Evolutionary conservation across 2,329 filamentous ascomycete genomes (phyloP).

Genomic region (Beauveria medogensis): DNA sequence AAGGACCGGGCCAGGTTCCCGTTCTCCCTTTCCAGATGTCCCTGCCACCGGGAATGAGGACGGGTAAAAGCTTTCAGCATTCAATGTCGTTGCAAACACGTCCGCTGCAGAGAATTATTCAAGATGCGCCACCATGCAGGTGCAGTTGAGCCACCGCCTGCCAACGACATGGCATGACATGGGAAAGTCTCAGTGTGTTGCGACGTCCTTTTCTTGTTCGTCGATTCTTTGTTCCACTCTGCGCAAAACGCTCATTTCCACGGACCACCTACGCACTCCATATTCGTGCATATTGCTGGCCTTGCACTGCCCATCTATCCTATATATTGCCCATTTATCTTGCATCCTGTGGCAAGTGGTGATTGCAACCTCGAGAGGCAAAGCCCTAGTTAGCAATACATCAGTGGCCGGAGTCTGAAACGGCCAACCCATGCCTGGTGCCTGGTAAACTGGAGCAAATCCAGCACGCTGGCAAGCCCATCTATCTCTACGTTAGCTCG

Average conservation of each 20-base stretch:
- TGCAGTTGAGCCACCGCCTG: background rate
- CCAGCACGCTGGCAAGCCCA: background rate
- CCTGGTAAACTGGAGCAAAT: slow-evolving; percentile 7
- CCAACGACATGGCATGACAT: background rate
- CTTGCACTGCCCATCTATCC: background rate
- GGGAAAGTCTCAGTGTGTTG: too few species aligned
- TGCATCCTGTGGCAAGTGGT: background rate
- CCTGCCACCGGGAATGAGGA: background rate
- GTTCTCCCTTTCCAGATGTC: background rate
- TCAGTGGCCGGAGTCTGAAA: background rate
- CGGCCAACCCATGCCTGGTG: background rate
- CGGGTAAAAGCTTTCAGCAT: background rate
- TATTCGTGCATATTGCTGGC: background rate
- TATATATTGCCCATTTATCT: background rate
- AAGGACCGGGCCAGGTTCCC: background rate
- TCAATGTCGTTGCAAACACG: background rate
- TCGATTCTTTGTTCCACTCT: too few species aligned
- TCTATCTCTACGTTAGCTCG: background rate
- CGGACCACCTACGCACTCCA: background rate
- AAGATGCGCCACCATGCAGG: background rate
- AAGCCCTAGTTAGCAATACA: background rate
- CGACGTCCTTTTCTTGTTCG: too few species aligned
- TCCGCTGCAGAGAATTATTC: background rate
- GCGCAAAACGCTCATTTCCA: too few species aligned
- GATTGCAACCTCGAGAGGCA: background rate